Percentiles rank a stretch among this genome's conserved stretches.
Conservation (phyloP, 2,329 filamentous ascomycete genomes). For the Xylaria sp. region DNA sequence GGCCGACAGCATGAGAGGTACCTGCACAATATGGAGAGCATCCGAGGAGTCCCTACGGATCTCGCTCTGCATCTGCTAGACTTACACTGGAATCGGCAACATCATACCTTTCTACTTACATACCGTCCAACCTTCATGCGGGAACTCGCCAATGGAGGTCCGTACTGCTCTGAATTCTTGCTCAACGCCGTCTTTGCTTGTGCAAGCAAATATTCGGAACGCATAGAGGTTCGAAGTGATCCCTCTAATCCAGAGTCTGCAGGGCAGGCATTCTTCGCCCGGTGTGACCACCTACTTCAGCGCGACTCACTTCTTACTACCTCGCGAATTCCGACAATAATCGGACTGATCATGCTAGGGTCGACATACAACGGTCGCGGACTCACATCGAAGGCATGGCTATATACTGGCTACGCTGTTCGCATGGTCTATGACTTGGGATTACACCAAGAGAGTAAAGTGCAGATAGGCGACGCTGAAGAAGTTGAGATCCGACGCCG, state of each 20-base stretch:
- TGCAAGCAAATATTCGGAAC: not conserved
- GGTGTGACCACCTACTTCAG: not conserved
- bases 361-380: not conserved
- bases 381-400: not conserved
- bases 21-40: not conserved
- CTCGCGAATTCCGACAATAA: not conserved
- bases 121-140: constrained; percentile 1
- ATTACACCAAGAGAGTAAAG: not conserved
- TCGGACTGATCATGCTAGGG: not conserved
- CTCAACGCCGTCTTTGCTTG: not conserved
- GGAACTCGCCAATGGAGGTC: not conserved
- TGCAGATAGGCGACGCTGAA: not conserved
- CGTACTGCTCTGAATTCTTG: not conserved
- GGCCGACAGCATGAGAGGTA: not conserved
- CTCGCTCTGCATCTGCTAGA: not conserved
- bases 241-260: not conserved
- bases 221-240: constrained; percentile 3
- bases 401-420: not conserved
- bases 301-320: not conserved
- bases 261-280: not conserved
- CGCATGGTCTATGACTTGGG: not conserved
- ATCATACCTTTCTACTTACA: not conserved
- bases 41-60: not conserved
- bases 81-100: constrained; percentile 1
- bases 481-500: not conserved